Evolutionary conservation across 2,329 filamentous ascomycete species (phyloP).

Genomic region (Spiromastix sp.): DNA sequence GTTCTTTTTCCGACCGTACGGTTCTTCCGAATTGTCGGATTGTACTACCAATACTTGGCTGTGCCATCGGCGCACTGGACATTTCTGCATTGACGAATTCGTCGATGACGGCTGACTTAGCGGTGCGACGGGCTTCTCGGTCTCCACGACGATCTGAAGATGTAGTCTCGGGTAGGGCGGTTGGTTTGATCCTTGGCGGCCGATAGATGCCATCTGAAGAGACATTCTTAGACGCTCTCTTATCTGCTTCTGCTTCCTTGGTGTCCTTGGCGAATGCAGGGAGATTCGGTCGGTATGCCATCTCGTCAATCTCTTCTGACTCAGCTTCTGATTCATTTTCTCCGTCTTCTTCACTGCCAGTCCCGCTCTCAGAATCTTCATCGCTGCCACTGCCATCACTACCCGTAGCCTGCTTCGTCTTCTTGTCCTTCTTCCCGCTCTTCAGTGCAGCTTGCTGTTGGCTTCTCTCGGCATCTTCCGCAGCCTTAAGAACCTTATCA

Average conservation of each 20-base stretch:
- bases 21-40: conserved; percentile 70
- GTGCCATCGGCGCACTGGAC: conserved; percentile 66
- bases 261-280: conserved; percentile 30
- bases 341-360: conserved; percentile 17
- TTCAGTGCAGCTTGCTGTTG: conserved; percentile 21
- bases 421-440: conserved; percentile 19
- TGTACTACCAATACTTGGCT: conserved; percentile 86
- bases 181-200: conserved; percentile 79
- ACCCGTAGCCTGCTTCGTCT: conserved; percentile 20
- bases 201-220: conserved; percentile 64
- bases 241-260: conserved; percentile 24
- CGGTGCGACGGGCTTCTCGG: conserved; percentile 50
- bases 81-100: conserved; percentile 85
- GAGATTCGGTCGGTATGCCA: conserved; percentile 53
- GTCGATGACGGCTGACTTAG: conserved; percentile 76
- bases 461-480: conserved; percentile 43
- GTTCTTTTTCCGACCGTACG: conserved; percentile 66
- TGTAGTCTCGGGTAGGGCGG: conserved; percentile 56
- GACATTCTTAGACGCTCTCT: conserved; percentile 17
- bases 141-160: conserved; percentile 51
- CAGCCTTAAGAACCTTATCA: conserved; percentile 83
- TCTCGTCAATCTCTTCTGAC: conserved; percentile 43
- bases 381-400: conserved; percentile 27
- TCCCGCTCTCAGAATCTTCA: conserved; percentile 21
- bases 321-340: conserved; percentile 19